Evolutionary conservation across 2,329 filamentous ascomycete genomes (phyloP).

Genomic region (Zasmidium angulare): DNA sequence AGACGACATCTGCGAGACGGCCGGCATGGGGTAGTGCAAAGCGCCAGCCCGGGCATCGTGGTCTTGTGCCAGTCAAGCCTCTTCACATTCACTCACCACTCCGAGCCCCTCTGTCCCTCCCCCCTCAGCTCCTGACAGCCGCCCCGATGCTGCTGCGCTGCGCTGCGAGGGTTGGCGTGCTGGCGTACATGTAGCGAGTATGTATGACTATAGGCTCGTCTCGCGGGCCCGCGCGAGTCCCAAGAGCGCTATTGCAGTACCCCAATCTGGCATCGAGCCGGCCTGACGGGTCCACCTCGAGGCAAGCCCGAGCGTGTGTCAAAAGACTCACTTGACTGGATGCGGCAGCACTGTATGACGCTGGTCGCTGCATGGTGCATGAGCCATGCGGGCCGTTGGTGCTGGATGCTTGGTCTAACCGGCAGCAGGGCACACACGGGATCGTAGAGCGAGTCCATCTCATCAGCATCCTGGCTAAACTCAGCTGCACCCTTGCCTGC

Average conservation of each 20-base stretch:
- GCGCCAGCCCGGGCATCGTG: constrained; percentile 12
- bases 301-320: constrained; percentile 25
- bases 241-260: constrained; percentile 15
- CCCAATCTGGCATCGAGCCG: constrained; percentile 19
- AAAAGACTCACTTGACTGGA: constrained; percentile 23
- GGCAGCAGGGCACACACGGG: constrained; percentile 22
- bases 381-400: constrained; percentile 23
- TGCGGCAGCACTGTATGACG: constrained; percentile 19
- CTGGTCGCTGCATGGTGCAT: constrained; percentile 20
- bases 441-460: constrained; percentile 19
- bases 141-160: not conserved
- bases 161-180: no score
- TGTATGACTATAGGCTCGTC: not conserved
- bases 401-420: constrained; percentile 24
- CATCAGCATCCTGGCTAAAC: constrained; percentile 17
- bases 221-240: not conserved
- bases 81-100: not conserved
- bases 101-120: not conserved
- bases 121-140: not conserved
- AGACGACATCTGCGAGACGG: constrained; percentile 11
- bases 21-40: constrained; percentile 9
- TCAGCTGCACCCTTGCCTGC: constrained; percentile 20
- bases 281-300: constrained; percentile 13
- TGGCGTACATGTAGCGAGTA: no score
- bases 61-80: constrained; percentile 8